Percentiles rank a stretch among this genome's conserved stretches.
These are phyloP conservation scores for Dothideomycetidae sp. DNA, from an alignment of 2,329 filamentous ascomycete genomes.

Conservation along the genomic window DNA sequence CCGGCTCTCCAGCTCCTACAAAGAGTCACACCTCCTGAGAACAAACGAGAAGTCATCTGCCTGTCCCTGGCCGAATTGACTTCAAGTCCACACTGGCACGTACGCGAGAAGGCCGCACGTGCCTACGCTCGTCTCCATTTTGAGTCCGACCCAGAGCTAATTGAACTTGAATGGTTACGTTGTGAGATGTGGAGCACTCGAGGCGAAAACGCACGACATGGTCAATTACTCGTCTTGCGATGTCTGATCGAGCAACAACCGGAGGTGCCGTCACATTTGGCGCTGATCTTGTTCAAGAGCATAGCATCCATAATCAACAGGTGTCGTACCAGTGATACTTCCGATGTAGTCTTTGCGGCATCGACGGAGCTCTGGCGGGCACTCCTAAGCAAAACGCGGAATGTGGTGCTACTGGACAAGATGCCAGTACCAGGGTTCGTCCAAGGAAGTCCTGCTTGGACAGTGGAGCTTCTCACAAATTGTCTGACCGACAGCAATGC, in stretches of 20 bases:
- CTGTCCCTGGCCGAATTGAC: constrained; percentile 47
- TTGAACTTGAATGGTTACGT: constrained; percentile 5
- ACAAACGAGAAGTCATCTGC: constrained; percentile 41
- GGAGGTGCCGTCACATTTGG: not conserved
- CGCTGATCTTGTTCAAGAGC: not conserved
- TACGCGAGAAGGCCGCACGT: constrained; percentile 65
- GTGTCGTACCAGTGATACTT: not conserved
- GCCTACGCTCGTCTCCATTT: constrained; percentile 38
- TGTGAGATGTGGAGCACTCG: constrained; percentile 2
- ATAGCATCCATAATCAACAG: not conserved
- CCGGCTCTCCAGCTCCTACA: constrained; percentile 71
- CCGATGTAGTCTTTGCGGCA: not conserved
- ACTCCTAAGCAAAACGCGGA: no score
- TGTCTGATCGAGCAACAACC: constrained; percentile 13
- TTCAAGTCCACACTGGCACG: constrained; percentile 60
- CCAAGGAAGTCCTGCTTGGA: no score
- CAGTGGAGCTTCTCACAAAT: no score
- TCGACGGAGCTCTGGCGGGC: not conserved
- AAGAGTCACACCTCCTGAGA: constrained; percentile 51
- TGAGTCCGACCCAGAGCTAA: constrained; percentile 8
- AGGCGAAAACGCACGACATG: constrained; percentile 22
- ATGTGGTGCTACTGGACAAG: no score
- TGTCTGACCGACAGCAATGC: no score
- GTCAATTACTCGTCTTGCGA: constrained; percentile 19
- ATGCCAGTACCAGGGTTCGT: no score